A percentile compares a stretch with the other conserved stretches of the same genome.
phyloP scores from a whole-genome alignment of 441 rosid species.

The Brassica hybrid region DNA sequence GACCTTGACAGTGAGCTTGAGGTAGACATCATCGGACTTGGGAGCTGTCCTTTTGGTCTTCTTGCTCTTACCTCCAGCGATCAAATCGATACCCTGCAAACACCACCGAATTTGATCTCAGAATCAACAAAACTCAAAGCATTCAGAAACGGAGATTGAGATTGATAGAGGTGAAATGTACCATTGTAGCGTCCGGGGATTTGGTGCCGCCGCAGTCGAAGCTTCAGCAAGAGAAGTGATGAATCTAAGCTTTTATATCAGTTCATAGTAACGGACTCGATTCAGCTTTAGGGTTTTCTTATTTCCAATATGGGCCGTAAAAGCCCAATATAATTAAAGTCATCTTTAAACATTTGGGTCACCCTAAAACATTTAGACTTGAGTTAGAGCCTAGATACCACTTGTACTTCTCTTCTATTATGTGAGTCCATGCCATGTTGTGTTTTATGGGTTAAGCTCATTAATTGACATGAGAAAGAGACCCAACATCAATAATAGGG shows the following conservation, averaged over 20 bases:
- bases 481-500: not conserved
- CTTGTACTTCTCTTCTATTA: not conserved
- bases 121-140: constrained; percentile 1
- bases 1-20: constrained; percentile 78
- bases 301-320: not conserved
- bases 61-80: constrained; percentile 96
- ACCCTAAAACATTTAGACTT: not conserved
- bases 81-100: constrained; percentile 83
- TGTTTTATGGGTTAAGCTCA: not conserved
- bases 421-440: not conserved
- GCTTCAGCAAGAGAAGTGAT: not conserved
- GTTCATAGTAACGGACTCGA: not conserved
- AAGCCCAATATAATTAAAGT: constrained; percentile 13
- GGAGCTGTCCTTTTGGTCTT: constrained; percentile 85
- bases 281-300: constrained; percentile 25
- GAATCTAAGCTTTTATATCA: too few relatives aligned
- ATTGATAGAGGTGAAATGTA: not conserved
- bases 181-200: constrained; percentile 14
- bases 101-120: not conserved
- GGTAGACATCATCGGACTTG: constrained; percentile 89
- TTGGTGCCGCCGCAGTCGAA: constrained; percentile 39
- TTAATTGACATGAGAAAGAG: not conserved
- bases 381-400: not conserved
- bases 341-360: too few relatives aligned
- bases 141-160: not conserved